phyloP scores from a whole-genome alignment of 1,139 yeast genomes.

The Suhomyces ambrosiae region DNA sequence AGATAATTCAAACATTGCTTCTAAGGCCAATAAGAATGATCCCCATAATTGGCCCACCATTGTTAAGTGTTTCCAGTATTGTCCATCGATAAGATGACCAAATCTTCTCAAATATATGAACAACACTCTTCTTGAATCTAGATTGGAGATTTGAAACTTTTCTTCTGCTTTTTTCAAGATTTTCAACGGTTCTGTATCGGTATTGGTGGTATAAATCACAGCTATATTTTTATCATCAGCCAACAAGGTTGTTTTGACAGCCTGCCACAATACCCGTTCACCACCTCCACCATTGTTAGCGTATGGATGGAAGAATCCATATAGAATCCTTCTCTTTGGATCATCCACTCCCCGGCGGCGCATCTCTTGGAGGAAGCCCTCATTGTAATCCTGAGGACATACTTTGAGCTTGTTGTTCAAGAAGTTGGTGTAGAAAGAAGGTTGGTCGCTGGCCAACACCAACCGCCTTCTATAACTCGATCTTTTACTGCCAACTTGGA shows the following conservation, averaged over 20 bases:
- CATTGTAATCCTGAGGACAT: constrained; percentile 32
- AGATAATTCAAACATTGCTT: constrained; percentile 66
- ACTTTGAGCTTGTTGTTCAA: constrained; percentile 42
- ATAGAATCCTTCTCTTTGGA: constrained; percentile 47
- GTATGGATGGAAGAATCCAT: constrained; percentile 93
- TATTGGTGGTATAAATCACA: constrained; percentile 75
- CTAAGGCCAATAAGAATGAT: constrained; percentile 64
- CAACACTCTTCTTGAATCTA: constrained; percentile 60
- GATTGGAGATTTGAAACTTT: constrained; percentile 61
- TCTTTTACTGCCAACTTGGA: constrained; percentile 40
- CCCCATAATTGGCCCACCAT: constrained; percentile 88
- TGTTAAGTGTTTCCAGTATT: constrained; percentile 78
- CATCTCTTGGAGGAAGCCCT: constrained; percentile 33
- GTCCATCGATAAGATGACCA: constrained; percentile 61
- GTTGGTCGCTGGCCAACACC: constrained; percentile 50
- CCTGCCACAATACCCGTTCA: constrained; percentile 95
- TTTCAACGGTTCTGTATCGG: constrained; percentile 50
- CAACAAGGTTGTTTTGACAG: constrained; percentile 70
- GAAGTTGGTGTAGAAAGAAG: constrained; percentile 51
- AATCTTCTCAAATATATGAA: constrained; percentile 70
- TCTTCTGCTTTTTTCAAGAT: constrained; percentile 60
- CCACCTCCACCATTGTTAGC: constrained; percentile 99
- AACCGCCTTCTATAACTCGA: constrained; percentile 56
- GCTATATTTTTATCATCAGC: constrained; percentile 57
- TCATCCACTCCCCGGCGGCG: constrained; percentile 41